A percentile compares a stretch with the other conserved stretches of the same genome.
phyloP scores from a whole-genome alignment of 305 asterid species.

The Rubia occidens region DNA sequence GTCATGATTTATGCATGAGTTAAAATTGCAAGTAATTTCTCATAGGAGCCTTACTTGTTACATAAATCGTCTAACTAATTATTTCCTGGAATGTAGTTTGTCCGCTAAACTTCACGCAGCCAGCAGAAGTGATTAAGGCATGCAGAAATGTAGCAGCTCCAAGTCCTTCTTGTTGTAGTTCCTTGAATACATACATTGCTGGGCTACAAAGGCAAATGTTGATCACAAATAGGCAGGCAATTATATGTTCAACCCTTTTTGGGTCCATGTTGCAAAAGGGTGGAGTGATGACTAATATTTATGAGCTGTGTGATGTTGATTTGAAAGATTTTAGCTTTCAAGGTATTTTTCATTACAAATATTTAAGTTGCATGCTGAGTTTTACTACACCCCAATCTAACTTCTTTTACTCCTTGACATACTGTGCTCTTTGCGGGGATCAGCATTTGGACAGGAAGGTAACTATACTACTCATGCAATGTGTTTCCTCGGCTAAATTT shows the following conservation, averaged over 20 bases:
- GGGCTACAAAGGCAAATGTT: conserved; percentile 81
- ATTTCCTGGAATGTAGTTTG: conserved; percentile 46
- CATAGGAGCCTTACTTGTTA: neutral
- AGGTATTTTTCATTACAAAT: conserved; percentile 37
- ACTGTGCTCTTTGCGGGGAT: conserved; percentile 26
- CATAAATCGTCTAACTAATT: neutral
- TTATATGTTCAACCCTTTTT: conserved; percentile 61
- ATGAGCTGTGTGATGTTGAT: conserved; percentile 93
- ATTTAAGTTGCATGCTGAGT: conserved; percentile 10
- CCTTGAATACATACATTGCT: conserved; percentile 58
- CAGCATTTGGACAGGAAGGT: conserved; percentile 85
- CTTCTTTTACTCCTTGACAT: conserved; percentile 8
- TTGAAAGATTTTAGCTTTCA: conserved; percentile 94
- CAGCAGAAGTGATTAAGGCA: conserved; percentile 65
- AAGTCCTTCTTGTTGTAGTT: conserved; percentile 81
- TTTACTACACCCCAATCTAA: conserved; percentile 23
- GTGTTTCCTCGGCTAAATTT: conserved; percentile 4
- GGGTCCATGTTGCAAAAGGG: conserved; percentile 82
- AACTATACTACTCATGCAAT: conserved; percentile 14
- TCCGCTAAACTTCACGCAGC: conserved; percentile 74
- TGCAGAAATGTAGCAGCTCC: conserved; percentile 77
- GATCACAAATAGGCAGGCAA: conserved; percentile 89
- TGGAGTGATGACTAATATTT: conserved; percentile 77
- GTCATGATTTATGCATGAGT: neutral
- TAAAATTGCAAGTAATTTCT: neutral